Evolutionary conservation across 768 basidiomycete species (phyloP).

Genomic region (Lactifluus piperatus): DNA sequence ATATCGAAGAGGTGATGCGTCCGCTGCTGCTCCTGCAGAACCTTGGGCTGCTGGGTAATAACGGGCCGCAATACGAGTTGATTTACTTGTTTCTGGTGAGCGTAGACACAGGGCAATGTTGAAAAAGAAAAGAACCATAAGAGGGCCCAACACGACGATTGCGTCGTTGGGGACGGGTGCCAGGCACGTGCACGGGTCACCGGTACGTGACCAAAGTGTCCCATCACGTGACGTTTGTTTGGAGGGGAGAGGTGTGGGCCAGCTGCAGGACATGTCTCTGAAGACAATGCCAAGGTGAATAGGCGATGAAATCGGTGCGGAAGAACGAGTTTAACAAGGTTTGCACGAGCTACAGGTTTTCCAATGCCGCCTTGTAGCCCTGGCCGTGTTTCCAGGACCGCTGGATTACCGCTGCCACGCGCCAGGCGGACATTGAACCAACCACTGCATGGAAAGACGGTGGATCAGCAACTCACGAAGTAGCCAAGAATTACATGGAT

Average conservation of each 20-base stretch:
- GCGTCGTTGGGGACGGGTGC: too few relatives aligned
- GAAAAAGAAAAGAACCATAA: too few relatives aligned
- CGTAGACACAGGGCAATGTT: too few relatives aligned
- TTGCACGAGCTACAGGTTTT: background rate
- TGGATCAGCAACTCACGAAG: background rate
- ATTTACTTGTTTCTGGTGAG: too few relatives aligned
- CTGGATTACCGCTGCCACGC: background rate
- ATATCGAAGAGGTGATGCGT: conserved; percentile 15
- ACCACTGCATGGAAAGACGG: background rate
- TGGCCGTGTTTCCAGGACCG: conserved; percentile 9
- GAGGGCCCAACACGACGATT: too few relatives aligned
- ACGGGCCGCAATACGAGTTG: too few relatives aligned
- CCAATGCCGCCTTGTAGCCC: background rate
- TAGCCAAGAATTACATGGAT: background rate
- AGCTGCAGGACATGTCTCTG: conserved; percentile 13
- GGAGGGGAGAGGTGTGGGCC: too few relatives aligned
- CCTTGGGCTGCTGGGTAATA: conserved; percentile 9
- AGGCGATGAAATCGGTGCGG: conserved; percentile 1
- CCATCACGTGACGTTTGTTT: too few relatives aligned
- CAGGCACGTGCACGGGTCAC: too few relatives aligned
- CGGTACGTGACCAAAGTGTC: too few relatives aligned
- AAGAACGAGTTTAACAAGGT: background rate
- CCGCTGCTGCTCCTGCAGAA: conserved; percentile 22
- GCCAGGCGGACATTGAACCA: conserved; percentile 9
- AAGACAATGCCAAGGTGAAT: background rate